phyloP scores from a whole-genome alignment of 179 eudicot species.

The Nepenthes alata region DNA sequence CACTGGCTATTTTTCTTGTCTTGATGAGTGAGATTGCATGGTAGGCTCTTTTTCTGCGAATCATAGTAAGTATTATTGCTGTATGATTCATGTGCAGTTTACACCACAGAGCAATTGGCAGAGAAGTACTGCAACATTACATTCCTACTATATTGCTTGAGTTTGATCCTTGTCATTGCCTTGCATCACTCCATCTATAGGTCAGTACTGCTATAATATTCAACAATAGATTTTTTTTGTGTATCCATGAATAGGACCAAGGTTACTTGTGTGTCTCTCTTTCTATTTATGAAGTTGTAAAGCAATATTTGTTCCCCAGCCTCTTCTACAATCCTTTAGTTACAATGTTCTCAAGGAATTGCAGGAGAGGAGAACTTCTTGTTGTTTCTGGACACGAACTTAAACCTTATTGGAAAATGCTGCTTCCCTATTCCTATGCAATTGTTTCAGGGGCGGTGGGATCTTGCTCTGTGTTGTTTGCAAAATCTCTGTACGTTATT shows the following conservation, averaged over 20 bases:
- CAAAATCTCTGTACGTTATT: conserved; percentile 76
- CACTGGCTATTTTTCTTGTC: too few relatives aligned
- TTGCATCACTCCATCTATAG: conserved; percentile 77
- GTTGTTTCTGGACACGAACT: conserved; percentile 49
- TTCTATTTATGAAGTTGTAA: background rate
- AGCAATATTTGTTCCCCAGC: background rate
- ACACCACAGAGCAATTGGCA: conserved; percentile 77
- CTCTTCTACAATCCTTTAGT: background rate
- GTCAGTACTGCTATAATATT: conserved; percentile 28
- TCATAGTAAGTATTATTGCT: too few relatives aligned
- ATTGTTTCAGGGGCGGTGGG: conserved; percentile 92
- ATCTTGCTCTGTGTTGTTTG: conserved; percentile 89
- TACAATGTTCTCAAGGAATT: conserved; percentile 2
- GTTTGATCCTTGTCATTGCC: conserved; percentile 54
- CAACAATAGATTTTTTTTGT: background rate
- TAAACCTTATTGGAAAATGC: conserved; percentile 60
- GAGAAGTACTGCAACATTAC: conserved; percentile 78
- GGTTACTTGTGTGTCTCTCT: background rate
- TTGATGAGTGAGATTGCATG: too few relatives aligned
- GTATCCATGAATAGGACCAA: background rate
- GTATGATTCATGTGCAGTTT: conserved; percentile 31
- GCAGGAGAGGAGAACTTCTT: conserved; percentile 77
- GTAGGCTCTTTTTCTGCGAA: too few relatives aligned
- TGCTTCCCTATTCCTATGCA: conserved; percentile 93
- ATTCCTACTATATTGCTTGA: conserved; percentile 68